These are phyloP conservation scores for Lentinula boryana DNA, from an alignment of 768 basidiomycete species.

Conservation along the genomic window DNA sequence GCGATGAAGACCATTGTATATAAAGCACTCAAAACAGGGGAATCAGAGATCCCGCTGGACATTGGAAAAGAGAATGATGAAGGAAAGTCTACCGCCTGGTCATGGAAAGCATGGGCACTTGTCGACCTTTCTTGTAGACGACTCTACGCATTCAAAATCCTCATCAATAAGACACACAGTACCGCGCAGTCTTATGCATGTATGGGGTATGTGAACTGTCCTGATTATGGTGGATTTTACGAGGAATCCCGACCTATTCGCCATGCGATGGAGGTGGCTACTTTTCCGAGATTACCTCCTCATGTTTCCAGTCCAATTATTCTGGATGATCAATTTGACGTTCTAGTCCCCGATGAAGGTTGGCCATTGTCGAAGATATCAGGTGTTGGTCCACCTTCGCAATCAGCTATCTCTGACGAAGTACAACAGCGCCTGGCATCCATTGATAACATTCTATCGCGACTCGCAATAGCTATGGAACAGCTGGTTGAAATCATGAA, in stretches of 20 bases:
- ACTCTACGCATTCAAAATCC: constrained; percentile 34
- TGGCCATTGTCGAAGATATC: no score
- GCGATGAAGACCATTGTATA: constrained; percentile 26
- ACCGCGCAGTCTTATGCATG: constrained; percentile 22
- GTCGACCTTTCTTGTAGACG: constrained; percentile 32
- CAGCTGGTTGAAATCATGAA: constrained; percentile 21
- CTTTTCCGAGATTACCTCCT: constrained; percentile 21
- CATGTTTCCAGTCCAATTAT: constrained; percentile 13
- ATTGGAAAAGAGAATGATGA: constrained; percentile 22
- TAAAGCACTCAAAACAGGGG: constrained; percentile 28
- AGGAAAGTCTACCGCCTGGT: constrained; percentile 20
- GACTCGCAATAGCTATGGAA: constrained; percentile 31
- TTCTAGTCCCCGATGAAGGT: constrained; percentile 18
- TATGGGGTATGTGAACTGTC: constrained; percentile 30
- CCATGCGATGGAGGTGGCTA: constrained; percentile 27
- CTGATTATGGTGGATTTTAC: constrained; percentile 24
- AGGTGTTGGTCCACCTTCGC: neutral
- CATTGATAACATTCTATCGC: constrained; percentile 27
- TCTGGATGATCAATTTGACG: constrained; percentile 28
- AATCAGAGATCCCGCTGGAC: constrained; percentile 29
- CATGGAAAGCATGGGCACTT: constrained; percentile 32
- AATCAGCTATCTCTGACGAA: constrained; percentile 18
- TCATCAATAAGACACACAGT: constrained; percentile 23
- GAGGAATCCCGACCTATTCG: constrained; percentile 24
- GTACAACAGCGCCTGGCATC: constrained; percentile 24